Evolutionary conservation across 306 rosid species (phyloP).

Genomic region (Carpinus fangiana): DNA sequence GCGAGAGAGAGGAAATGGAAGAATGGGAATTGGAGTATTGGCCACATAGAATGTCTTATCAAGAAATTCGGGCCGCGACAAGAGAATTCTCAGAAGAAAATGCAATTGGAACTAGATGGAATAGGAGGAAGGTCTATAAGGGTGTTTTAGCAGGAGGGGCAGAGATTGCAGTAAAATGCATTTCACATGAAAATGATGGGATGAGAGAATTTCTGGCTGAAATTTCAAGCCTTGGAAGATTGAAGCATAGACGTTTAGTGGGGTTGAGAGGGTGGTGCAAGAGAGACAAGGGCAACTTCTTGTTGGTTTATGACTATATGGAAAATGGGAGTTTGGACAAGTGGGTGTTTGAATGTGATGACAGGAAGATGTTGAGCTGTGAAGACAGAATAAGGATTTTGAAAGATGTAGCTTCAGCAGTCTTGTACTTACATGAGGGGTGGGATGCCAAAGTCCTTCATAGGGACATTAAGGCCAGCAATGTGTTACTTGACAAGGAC

Average conservation of each 20-base stretch:
- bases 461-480: conserved; percentile 89
- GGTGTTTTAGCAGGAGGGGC: conserved; percentile 60
- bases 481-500: conserved; percentile 75
- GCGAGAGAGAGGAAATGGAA: conserved; percentile 70
- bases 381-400: conserved; percentile 62
- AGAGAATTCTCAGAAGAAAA: conserved; percentile 60
- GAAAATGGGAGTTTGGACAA: conserved; percentile 85
- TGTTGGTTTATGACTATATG: conserved; percentile 77
- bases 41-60: conserved; percentile 73
- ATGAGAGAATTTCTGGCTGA: conserved; percentile 76
- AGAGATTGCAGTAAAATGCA: conserved; percentile 73
- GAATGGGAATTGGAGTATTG: conserved; percentile 96
- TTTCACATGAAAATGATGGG: conserved; percentile 73
- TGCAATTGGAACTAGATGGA: conserved; percentile 83
- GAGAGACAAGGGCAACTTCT: conserved; percentile 58
- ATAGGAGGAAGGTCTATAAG: conserved; percentile 79
- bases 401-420: conserved; percentile 71
- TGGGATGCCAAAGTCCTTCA: conserved; percentile 80
- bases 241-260: conserved; percentile 74
- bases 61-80: conserved; percentile 66
- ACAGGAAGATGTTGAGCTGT: conserved; percentile 41
- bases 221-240: conserved; percentile 78
- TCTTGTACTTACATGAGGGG: conserved; percentile 83
- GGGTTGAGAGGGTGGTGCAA: conserved; percentile 88
- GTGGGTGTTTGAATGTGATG: conserved; percentile 56